These are phyloP conservation scores for Entamoeba invadens DNA, from an alignment of 208 protist genomes.

Conservation along the genomic window DNA sequence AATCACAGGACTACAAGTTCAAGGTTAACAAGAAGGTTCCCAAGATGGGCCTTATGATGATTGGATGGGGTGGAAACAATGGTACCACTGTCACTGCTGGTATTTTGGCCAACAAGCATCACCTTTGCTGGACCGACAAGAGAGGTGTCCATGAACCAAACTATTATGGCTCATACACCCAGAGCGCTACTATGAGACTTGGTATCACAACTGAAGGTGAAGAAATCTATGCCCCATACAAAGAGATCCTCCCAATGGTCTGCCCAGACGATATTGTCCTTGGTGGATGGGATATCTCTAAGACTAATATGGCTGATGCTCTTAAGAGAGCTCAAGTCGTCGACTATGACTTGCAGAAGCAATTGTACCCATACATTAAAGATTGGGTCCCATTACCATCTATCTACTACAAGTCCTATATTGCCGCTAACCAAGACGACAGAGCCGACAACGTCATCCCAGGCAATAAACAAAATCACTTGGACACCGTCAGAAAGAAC, in stretches of 20 bases:
- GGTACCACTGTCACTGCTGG: slow-evolving; percentile 81
- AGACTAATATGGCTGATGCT: slow-evolving; percentile 66
- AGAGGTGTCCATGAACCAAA: slow-evolving; percentile 66
- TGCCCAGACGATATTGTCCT: slow-evolving; percentile 81
- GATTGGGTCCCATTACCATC: slow-evolving; percentile 72
- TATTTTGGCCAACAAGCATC: slow-evolving; percentile 70
- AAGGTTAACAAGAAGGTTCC: neutral
- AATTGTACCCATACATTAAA: slow-evolving; percentile 60
- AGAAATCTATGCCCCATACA: slow-evolving; percentile 72
- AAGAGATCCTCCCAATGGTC: slow-evolving; percentile 84
- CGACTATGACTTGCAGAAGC: slow-evolving; percentile 65
- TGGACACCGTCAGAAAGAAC: slow-evolving; percentile 73
- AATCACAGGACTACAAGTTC: neutral
- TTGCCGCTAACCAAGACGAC: slow-evolving; percentile 83
- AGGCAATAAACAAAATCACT: slow-evolving; percentile 64
- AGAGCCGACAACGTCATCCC: slow-evolving; percentile 79
- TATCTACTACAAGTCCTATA: slow-evolving; percentile 84
- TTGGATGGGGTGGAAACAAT: slow-evolving; percentile 93
- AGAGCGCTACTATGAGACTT: slow-evolving; percentile 74
- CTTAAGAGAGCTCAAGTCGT: slow-evolving; percentile 79
- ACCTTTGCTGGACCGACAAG: slow-evolving; percentile 72
- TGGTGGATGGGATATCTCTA: slow-evolving; percentile 88
- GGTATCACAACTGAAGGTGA: slow-evolving; percentile 57
- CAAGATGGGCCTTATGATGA: slow-evolving; percentile 60
- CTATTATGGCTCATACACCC: slow-evolving; percentile 85